phyloP scores from a whole-genome alignment of 2,329 filamentous ascomycete genomes.

The Cladosporium sp. region DNA sequence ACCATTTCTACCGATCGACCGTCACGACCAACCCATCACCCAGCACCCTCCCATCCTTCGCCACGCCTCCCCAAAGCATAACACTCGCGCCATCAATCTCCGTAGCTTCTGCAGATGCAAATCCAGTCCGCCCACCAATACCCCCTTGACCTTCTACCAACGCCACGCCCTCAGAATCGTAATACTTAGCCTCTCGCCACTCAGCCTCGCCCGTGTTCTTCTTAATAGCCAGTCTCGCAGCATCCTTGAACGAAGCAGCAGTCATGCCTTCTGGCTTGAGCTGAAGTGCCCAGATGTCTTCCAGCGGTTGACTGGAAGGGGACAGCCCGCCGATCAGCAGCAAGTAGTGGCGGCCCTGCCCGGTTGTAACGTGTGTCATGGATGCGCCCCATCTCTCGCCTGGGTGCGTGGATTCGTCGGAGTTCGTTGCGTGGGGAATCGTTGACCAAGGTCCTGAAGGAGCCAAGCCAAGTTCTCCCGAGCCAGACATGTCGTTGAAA shows the following conservation, averaged over 20 bases:
- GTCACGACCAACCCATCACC: slow-evolving; percentile 47
- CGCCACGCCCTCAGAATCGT: slow-evolving; percentile 42
- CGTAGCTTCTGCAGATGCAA: slow-evolving; percentile 42
- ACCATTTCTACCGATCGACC: slow-evolving; percentile 28
- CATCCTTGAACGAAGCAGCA: slow-evolving; percentile 53
- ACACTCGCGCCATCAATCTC: slow-evolving; percentile 50
- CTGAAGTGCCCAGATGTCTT: slow-evolving; percentile 57
- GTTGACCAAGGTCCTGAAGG: slow-evolving; percentile 43
- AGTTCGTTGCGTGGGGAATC: slow-evolving; percentile 38
- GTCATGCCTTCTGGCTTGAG: slow-evolving; percentile 49
- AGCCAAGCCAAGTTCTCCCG: slow-evolving; percentile 22
- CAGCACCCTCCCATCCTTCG: slow-evolving; percentile 42
- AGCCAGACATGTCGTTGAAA: slow-evolving; percentile 19
- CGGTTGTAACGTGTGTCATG: slow-evolving; percentile 51
- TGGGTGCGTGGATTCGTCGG: slow-evolving; percentile 43
- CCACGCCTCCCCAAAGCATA: slow-evolving; percentile 56
- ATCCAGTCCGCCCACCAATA: slow-evolving; percentile 43
- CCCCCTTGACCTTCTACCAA: slow-evolving; percentile 37
- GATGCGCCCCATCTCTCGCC: slow-evolving; percentile 45
- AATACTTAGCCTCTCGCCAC: slow-evolving; percentile 55
- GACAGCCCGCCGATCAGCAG: slow-evolving; percentile 52
- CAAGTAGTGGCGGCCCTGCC: slow-evolving; percentile 55
- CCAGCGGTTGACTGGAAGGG: slow-evolving; percentile 23
- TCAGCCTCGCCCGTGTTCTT: slow-evolving; percentile 49
- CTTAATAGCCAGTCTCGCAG: slow-evolving; percentile 47